Evolutionary conservation across 106 monocot genomes (phyloP).

Genomic region (Acanthochlamys bracteata): DNA sequence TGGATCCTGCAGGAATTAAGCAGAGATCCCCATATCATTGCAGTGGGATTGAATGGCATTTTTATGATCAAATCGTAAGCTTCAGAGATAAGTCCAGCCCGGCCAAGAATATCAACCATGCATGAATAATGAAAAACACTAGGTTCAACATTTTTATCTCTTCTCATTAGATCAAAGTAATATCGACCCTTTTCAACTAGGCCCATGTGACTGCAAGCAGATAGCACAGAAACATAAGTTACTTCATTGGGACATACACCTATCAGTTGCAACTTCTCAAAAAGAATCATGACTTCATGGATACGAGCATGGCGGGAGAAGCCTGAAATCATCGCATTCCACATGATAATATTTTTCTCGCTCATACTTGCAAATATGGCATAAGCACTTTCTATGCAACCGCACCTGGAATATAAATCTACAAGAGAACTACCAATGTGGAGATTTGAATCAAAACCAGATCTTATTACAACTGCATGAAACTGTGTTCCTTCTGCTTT

Average conservation of each 20-base stretch:
- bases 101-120: constrained; percentile 66
- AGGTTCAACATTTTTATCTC: constrained; percentile 26
- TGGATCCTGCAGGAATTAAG: constrained; percentile 50
- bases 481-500: constrained; percentile 41
- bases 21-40: constrained; percentile 60
- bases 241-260: constrained; percentile 40
- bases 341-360: constrained; percentile 34
- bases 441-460: constrained; percentile 23
- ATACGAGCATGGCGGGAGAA: constrained; percentile 41
- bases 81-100: constrained; percentile 43
- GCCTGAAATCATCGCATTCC: constrained; percentile 69
- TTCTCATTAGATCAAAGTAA: constrained; percentile 35
- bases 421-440: constrained; percentile 47
- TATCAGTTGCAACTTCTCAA: constrained; percentile 53
- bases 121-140: constrained; percentile 69
- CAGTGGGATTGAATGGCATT: constrained; percentile 44
- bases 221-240: constrained; percentile 53
- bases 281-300: constrained; percentile 30
- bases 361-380: constrained; percentile 25
- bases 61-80: constrained; percentile 37
- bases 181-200: constrained; percentile 33
- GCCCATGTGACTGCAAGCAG: constrained; percentile 50
- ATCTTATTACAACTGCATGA: constrained; percentile 28
- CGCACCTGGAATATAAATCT: constrained; percentile 53
- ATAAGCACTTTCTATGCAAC: constrained; percentile 38